A percentile compares a stretch with the other conserved stretches of the same genome.
phyloP scores from a whole-genome alignment of 805 yeast genomes.

The Barnettozyma sp. region DNA sequence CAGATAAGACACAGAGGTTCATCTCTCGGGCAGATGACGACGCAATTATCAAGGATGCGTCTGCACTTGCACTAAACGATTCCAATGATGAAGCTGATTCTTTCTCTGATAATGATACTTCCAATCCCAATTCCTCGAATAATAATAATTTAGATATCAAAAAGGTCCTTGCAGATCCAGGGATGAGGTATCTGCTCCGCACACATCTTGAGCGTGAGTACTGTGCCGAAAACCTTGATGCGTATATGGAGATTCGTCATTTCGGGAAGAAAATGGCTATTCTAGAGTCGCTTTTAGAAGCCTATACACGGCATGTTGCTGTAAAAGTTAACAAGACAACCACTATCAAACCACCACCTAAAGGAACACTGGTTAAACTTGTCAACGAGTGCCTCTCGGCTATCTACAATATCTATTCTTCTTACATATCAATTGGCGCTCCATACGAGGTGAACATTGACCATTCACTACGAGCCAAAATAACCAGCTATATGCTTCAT shows the following conservation, averaged over 20 bases:
- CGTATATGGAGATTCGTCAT: constrained; percentile 51
- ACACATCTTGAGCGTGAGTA: constrained; percentile 55
- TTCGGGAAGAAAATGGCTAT: constrained; percentile 41
- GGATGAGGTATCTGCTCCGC: constrained; percentile 59
- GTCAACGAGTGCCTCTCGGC: constrained; percentile 51
- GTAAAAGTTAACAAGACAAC: constrained; percentile 10
- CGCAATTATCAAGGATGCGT: constrained; percentile 11
- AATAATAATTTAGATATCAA: constrained; percentile 22
- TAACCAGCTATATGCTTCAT: constrained; percentile 34
- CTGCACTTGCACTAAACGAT: constrained; percentile 17
- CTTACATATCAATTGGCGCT: constrained; percentile 59
- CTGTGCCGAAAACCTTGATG: constrained; percentile 74
- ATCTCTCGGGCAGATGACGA: constrained; percentile 16
- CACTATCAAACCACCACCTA: constrained; percentile 11
- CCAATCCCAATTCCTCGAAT: not conserved
- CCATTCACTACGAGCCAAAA: constrained; percentile 39
- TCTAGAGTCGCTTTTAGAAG: constrained; percentile 35
- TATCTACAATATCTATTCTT: constrained; percentile 58
- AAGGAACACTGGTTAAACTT: constrained; percentile 31
- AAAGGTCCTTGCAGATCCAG: constrained; percentile 63
- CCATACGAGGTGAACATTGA: constrained; percentile 68
- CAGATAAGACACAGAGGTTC: constrained; percentile 3
- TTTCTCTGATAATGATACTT: constrained; percentile 13
- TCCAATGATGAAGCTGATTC: constrained; percentile 11
- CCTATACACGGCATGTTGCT: constrained; percentile 15